These are phyloP conservation scores for Sarocladiaceae sp. DNA, from an alignment of 2,329 filamentous ascomycete species.

Conservation along the genomic window DNA sequence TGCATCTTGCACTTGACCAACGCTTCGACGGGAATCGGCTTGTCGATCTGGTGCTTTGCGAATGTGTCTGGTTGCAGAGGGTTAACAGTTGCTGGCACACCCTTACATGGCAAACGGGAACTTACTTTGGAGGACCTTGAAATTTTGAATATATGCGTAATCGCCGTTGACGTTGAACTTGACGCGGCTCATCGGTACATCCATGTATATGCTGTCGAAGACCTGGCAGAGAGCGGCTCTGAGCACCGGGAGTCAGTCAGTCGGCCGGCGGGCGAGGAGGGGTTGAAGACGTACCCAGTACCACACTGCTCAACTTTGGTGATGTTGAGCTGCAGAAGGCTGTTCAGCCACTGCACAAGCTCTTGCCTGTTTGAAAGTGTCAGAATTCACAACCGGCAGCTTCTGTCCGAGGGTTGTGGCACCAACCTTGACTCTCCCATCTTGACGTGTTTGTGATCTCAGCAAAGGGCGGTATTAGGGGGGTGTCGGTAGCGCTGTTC, in stretches of 20 bases:
- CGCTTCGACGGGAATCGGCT: conserved; percentile 78
- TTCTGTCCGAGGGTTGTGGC: conserved; percentile 9
- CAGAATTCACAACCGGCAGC: conserved; percentile 11
- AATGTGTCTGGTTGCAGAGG: conserved; percentile 59
- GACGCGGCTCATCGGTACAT: conserved; percentile 90
- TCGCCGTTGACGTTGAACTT: conserved; percentile 98
- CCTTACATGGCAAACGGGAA: conserved; percentile 15
- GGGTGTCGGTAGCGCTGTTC: conserved; percentile 11
- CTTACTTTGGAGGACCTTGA: conserved; percentile 94
- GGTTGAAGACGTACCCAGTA: conserved; percentile 66
- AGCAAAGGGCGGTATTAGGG: conserved; percentile 12
- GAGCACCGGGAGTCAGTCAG: conserved; percentile 17
- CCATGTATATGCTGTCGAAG: conserved; percentile 95
- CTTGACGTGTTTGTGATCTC: conserved; percentile 21
- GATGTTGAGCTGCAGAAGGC: conserved; percentile 94
- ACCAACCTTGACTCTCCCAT: conserved; percentile 44
- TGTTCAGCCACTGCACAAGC: conserved; percentile 93
- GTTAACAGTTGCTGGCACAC: conserved; percentile 10
- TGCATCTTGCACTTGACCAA: conserved; percentile 99
- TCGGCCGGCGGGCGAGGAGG: conserved; percentile 5
- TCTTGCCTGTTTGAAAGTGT: conserved; percentile 66
- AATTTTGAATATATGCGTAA: conserved; percentile 97
- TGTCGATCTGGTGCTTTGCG: conserved; percentile 79
- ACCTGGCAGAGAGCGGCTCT: conserved; percentile 95
- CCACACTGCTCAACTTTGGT: conserved; percentile 99